Evolutionary conservation across 805 yeast species (phyloP).

Genomic region (Candida vaughaniae): DNA sequence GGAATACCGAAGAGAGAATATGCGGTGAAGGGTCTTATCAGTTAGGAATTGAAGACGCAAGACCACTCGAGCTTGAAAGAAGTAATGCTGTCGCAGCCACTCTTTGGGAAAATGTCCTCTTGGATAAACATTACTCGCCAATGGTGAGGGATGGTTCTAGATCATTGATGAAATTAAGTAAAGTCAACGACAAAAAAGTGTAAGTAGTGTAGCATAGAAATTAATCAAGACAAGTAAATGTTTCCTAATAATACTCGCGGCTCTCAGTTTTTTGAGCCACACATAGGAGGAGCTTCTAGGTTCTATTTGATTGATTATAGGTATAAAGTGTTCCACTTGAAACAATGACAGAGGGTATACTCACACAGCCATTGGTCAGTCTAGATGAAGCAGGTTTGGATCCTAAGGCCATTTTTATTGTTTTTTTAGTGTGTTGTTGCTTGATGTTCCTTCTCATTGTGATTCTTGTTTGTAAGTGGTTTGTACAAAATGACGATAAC

Average conservation of each 20-base stretch:
- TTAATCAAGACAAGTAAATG: no score
- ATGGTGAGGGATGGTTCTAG: slow-evolving; percentile 67
- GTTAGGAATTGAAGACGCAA: slow-evolving; percentile 53
- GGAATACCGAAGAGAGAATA: slow-evolving; percentile 85
- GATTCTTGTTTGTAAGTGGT: not conserved
- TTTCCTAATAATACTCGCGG: no score
- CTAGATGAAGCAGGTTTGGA: no score
- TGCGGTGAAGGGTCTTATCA: slow-evolving; percentile 65
- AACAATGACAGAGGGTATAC: no score
- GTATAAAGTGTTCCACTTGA: no score
- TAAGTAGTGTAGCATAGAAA: not conserved
- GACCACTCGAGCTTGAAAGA: slow-evolving; percentile 60
- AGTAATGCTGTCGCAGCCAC: slow-evolving; percentile 87
- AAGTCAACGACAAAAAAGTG: slow-evolving; percentile 13
- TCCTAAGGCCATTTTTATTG: no score
- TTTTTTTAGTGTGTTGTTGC: not conserved
- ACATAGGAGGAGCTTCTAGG: no score
- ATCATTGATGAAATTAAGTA: slow-evolving; percentile 40
- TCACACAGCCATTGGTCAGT: no score
- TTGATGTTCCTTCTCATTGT: not conserved
- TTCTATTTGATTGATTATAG: no score
- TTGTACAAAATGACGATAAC: not conserved
- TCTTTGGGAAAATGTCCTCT: slow-evolving; percentile 80
- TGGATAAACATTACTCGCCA: slow-evolving; percentile 83
- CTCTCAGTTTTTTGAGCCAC: no score